Conservation (phyloP, 2,329 filamentous ascomycete genomes). For the Magnaporthiopsis poae region DNA sequence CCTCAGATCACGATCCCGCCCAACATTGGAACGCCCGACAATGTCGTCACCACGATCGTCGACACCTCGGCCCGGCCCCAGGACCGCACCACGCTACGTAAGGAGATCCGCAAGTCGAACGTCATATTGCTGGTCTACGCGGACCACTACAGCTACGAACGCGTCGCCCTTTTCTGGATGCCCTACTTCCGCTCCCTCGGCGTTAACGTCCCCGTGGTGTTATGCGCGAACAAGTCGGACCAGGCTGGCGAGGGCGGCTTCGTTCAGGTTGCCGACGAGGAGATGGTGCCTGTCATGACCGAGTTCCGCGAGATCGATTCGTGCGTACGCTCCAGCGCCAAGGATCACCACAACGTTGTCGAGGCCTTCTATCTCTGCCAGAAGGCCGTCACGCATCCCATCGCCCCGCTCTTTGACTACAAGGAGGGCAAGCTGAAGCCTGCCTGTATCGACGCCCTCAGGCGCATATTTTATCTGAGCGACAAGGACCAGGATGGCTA, state of each 20-base stretch:
- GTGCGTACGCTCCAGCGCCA: constrained; percentile 86
- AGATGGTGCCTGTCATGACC: constrained; percentile 96
- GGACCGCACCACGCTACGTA: constrained; percentile 78
- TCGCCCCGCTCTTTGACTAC: constrained; percentile 90
- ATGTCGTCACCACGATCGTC: constrained; percentile 94
- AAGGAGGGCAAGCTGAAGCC: constrained; percentile 85
- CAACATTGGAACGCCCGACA: constrained; percentile 84
- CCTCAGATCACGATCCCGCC: constrained; percentile 92
- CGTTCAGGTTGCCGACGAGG: constrained; percentile 81
- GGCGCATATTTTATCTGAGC: constrained; percentile 86
- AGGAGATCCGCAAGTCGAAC: constrained; percentile 92
- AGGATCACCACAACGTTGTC: constrained; percentile 87
- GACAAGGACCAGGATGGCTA: constrained; percentile 94
- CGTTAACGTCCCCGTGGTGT: constrained; percentile 94
- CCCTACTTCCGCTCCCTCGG: constrained; percentile 93
- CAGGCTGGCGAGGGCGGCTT: constrained; percentile 64
- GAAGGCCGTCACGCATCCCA: constrained; percentile 93
- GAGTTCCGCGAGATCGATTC: constrained; percentile 99
- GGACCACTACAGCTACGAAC: constrained; percentile 97
- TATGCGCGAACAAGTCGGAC: constrained; percentile 97
- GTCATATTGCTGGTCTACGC: constrained; percentile 95
- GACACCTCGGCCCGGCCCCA: constrained; percentile 93
- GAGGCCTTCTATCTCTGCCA: constrained; percentile 97
- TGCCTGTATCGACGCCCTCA: constrained; percentile 74
- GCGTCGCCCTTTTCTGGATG: constrained; percentile 96